Evolutionary conservation across 306 rosid genomes (phyloP).

Genomic region (Arachis hypogaea): DNA sequence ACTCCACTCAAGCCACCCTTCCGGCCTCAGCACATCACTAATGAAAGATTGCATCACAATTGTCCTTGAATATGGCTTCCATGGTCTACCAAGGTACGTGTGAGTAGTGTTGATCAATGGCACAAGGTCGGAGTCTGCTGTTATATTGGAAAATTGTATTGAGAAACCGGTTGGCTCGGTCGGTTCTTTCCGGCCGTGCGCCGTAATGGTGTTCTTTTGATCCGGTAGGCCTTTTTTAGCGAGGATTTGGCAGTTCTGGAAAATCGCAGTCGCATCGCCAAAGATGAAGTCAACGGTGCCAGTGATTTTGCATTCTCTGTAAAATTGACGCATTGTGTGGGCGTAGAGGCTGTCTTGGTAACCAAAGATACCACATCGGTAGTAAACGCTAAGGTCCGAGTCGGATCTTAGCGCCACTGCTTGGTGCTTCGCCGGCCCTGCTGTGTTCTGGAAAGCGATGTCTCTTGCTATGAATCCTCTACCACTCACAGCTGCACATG

Average conservation of each 20-base stretch:
- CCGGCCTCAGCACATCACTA: constrained; percentile 54
- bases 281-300: constrained; percentile 83
- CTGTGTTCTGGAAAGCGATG: constrained; percentile 62
- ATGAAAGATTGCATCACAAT: constrained; percentile 57
- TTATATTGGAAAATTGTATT: constrained; percentile 68
- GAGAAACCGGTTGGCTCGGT: constrained; percentile 75
- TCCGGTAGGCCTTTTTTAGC: constrained; percentile 65
- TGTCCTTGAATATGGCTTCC: constrained; percentile 71
- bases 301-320: constrained; percentile 63
- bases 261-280: constrained; percentile 67
- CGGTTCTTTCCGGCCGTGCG: constrained; percentile 74
- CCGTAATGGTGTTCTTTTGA: constrained; percentile 82
- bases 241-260: constrained; percentile 64
- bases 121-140: constrained; percentile 59
- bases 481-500: constrained; percentile 76
- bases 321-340: constrained; percentile 52
- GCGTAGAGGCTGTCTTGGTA: constrained; percentile 77
- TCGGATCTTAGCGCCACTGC: constrained; percentile 81
- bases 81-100: constrained; percentile 77
- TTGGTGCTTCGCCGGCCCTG: constrained; percentile 52
- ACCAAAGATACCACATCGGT: constrained; percentile 57
- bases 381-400: constrained; percentile 70
- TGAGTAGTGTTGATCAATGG: constrained; percentile 38
- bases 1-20: constrained; percentile 88
- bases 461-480: constrained; percentile 78